These are phyloP conservation scores for Eremothecium cymbalariae DNA, from an alignment of 1,139 yeast genomes.

Conservation along the genomic window DNA sequence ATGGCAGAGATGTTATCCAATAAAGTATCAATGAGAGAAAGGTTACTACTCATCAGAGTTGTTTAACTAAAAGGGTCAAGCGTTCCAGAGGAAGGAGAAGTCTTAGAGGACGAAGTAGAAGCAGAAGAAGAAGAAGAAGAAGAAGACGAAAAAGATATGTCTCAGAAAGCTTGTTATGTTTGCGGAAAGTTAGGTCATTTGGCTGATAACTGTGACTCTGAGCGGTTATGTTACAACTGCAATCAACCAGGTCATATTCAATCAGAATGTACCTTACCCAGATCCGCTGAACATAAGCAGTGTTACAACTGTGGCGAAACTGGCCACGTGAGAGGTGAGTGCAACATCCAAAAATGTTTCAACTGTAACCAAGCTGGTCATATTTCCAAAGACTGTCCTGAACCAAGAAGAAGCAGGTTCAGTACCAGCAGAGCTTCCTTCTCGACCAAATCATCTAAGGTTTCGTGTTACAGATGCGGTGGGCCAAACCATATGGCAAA, in stretches of 20 bases:
- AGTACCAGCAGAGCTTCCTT: constrained; percentile 14
- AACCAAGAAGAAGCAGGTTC: constrained; percentile 32
- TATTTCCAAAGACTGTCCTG: constrained; percentile 64
- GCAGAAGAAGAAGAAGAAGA: too few species aligned
- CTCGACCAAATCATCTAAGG: constrained; percentile 31
- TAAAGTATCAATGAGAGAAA: neutral
- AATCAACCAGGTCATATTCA: constrained; percentile 87
- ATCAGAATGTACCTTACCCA: constrained; percentile 79
- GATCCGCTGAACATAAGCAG: constrained; percentile 73
- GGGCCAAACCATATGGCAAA: constrained; percentile 91
- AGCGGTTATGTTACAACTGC: constrained; percentile 88
- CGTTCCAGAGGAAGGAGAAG: constrained; percentile 1
- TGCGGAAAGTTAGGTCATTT: constrained; percentile 92
- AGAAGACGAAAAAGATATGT: constrained; percentile 31
- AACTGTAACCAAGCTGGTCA: constrained; percentile 85
- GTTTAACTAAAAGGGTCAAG: constrained; percentile 5
- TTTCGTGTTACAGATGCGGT: constrained; percentile 85
- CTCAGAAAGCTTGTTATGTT: constrained; percentile 82
- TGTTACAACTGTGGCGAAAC: constrained; percentile 77
- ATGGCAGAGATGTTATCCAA: constrained; percentile 2
- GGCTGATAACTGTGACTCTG: constrained; percentile 78
- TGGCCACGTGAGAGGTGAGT: constrained; percentile 68
- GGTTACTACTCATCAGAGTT: constrained; percentile 3
- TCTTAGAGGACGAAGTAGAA: neutral
- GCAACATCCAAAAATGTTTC: constrained; percentile 67